These are phyloP conservation scores for Diaporthe citrichinensis DNA, from an alignment of 2,329 filamentous ascomycete species.

Conservation along the genomic window DNA sequence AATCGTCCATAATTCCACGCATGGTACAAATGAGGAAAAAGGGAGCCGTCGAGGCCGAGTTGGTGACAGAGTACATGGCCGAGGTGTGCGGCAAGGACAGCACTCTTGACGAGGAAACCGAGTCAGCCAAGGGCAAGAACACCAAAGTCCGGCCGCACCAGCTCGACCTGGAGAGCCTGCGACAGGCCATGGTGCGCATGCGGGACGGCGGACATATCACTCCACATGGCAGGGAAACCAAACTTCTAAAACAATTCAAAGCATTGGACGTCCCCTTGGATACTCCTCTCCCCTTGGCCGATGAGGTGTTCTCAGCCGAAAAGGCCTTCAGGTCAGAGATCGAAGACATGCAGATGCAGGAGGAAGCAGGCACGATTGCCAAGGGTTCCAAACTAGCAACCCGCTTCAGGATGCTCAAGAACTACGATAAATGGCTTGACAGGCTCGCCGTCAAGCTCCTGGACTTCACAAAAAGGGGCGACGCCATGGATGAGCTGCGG, in stretches of 20 bases:
- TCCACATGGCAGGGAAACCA: constrained; percentile 61
- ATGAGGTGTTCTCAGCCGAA: constrained; percentile 47
- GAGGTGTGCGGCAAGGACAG: constrained; percentile 67
- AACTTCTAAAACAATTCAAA: constrained; percentile 45
- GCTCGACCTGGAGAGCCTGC: constrained; percentile 62
- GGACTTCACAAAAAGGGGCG: constrained; percentile 52
- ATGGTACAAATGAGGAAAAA: constrained; percentile 69
- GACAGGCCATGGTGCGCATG: constrained; percentile 62
- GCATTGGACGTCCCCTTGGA: constrained; percentile 44
- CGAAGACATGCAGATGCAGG: constrained; percentile 53
- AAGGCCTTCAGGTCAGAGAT: constrained; percentile 61
- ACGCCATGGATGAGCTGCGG: constrained; percentile 47
- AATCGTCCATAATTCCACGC: constrained; percentile 71
- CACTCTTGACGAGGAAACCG: not conserved
- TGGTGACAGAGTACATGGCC: constrained; percentile 70
- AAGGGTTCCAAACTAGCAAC: not conserved
- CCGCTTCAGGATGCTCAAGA: constrained; percentile 40
- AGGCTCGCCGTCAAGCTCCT: constrained; percentile 42
- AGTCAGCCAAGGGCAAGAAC: not conserved
- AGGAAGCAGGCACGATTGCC: constrained; percentile 40
- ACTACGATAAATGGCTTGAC: constrained; percentile 39
- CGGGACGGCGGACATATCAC: constrained; percentile 55
- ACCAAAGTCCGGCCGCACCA: constrained; percentile 59
- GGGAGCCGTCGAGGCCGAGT: constrained; percentile 70
- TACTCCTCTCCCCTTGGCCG: constrained; percentile 43